Base-by-base conservation (phyloP, 148 eudicot genomes). In the Rhododendron vialii region DNA sequence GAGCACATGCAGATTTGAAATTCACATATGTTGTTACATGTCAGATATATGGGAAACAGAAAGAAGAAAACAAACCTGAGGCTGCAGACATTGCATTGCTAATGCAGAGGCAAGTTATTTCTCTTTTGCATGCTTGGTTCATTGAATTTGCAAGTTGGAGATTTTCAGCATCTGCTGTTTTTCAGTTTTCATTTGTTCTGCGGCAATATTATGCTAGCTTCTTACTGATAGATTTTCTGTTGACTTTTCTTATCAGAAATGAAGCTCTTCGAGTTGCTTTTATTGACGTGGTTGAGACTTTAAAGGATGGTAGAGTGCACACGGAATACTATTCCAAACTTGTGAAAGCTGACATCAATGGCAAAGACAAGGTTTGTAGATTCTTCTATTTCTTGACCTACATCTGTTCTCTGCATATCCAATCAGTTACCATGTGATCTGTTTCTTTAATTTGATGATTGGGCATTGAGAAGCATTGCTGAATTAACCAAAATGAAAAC, bases 201-300 rank as follows among this genome's bases (percentile, higher is more conserved):
- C 18, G 26, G 24, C 14, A 7, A 24, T 55, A 38, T 71, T 9
- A 24, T 77, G 30, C 55, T 22, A 26, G 22, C 33, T 26, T 80
- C 10, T 55, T 78, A 7, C 22, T 41, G 10, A 5, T 45, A n/a
- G 18, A 63, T 51, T 77, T 57, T 57, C 28, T 81, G 59, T 76
- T 82, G 35, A 45, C 28, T 73, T 81, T 50, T 80, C 47, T 36
- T 79, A 55, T 63, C 84, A 97, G 99, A 90, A 93, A 95, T 87
- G 98, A 98, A 90, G 99, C 96, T 85, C 99, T 98, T 88, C 98
- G 99, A 85, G 93, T 98, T 85, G 99, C 98, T 76, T 98, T 87
- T 86, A 98, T 98, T 81, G 99, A 95, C 81, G 88, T 84, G 86
- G 95, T 94, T 82, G 99, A 98, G 91, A 93, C 98, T 85, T 86